Percentiles rank a stretch among this genome's conserved stretches.
These are phyloP conservation scores for Cornus kousa DNA, from an alignment of 148 eudicot species.

Conservation along the genomic window DNA sequence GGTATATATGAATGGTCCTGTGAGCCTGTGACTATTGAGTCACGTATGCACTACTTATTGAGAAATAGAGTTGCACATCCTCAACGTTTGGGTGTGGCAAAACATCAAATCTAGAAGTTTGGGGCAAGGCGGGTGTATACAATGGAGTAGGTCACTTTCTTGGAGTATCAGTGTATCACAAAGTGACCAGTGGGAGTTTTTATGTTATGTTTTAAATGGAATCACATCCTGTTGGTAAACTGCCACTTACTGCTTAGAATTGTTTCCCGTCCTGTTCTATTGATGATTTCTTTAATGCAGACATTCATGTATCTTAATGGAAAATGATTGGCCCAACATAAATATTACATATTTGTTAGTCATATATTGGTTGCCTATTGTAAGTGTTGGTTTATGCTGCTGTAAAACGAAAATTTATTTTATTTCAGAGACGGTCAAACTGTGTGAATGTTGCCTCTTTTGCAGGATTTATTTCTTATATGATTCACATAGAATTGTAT, in stretches of 20 bases:
- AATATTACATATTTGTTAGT: not conserved
- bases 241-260: not conserved
- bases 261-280: not conserved
- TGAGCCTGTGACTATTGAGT: not conserved
- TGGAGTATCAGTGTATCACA: not conserved
- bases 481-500: not conserved
- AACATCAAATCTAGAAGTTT: not conserved
- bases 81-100: not conserved
- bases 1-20: not conserved
- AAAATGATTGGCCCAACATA: not conserved
- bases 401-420: not conserved
- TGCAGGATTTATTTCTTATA: not conserved
- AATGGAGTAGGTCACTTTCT: not conserved
- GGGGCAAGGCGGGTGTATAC: not conserved
- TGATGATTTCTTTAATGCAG: not conserved
- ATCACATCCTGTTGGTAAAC: not conserved
- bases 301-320: not conserved
- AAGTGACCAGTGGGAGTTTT: not conserved
- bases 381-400: not conserved
- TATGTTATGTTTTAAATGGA: not conserved
- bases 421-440: not conserved
- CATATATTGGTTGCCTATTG: not conserved
- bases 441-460: slow-evolving; percentile 3
- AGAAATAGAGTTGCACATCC: not conserved
- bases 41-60: not conserved